Evolutionary conservation across 805 yeast genomes (phyloP), one percentile per base, ranked within the genome.

Genomic region (Grigorovia humatica): DNA sequence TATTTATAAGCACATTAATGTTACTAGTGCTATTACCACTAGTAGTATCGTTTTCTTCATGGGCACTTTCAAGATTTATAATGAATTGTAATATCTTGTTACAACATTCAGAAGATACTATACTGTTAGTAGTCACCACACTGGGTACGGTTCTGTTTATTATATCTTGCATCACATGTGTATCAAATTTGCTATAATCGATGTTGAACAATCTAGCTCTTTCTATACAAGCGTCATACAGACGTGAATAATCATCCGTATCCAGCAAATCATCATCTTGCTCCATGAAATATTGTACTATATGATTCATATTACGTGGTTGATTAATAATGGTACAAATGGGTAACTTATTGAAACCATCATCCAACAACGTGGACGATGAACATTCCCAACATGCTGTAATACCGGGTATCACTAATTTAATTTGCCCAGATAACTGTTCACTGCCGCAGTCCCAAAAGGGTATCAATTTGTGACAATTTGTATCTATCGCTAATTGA

Each of bases 401-500:
- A 32, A 88, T 67, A 0, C 88, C 81, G 0, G 99, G 98, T 17
- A 89, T 68, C 42, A 91, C 88, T 13, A 88, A 84, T 60, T 96
- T 81, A 13, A 89, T 78, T 61, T 91, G 96, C 2, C 99, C 99
- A 57, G 85, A 78, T 62, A 91, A 84, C 0, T 97, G 97, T 63
- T 91, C 98, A 0, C 96, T 85, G 2, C 97, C 99, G 4, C 97
- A 97, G 64, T 91, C 99, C 15, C 93, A 80, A 63, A 91, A 66
- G 0, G 89, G 88, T 46, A 81, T 79, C 18, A 79, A 65, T 1
- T 73, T 66, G 13, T 71, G 74, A 13, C 76, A 76, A 48, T 72
- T 70, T 1, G 78, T 74, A 0, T 65, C 70, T 47, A 77, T 81
- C 4, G 86, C 88, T 55, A 90, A 60, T 9, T 79, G 73, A 1